Base-by-base conservation (phyloP, 306 rosid species). In the Vigna hirtella region DNA sequence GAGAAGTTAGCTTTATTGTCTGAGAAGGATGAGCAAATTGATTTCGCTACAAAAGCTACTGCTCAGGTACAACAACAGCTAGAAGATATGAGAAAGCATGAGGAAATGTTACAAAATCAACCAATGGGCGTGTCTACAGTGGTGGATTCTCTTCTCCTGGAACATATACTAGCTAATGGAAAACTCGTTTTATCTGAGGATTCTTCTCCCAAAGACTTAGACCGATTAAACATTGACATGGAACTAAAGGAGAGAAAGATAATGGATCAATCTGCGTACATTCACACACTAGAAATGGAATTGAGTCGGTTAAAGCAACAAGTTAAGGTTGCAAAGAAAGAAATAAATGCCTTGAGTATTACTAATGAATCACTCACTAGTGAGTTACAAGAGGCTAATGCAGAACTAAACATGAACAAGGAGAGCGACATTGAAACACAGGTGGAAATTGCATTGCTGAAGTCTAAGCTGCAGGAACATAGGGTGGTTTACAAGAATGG, bases 371-470 rank as follows among this genome's bases (percentile, higher is more conserved):
- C 85, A 17, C 79, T 90, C 12, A 83, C 52, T 0, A 65, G 38
- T n/a, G 88, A 89, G 61, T 38, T 90, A 42, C 73, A 81, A 24
- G 72, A 82, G 82, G 83, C 81, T 24, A 80, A 77, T 76, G 66
- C 47, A 14, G 88, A 90, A 72, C 34, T 79, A 79, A 79, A 80
- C 75, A 86, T 69, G 86, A 56, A 73, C 4, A 84, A 36, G 63
- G 83, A 61, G 32, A 80, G 51, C 51, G 91, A 83, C 52, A 66
- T 72, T 22, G 83, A 77, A 52, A 81, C 91, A 30, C 81, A 81
- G 40, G 82, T 85, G 52, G 91, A 91, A 85, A 81, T 87, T 53
- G 88, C 97, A 47, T 26, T 86, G 75, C 69, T 88, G 81, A 83
- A 82, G 72, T 89, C 93, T 38, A 89, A 88, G 79, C 80, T 93